These are phyloP conservation scores for Pythium biforme DNA, from an alignment of 352 stramenopile species.

Conservation along the genomic window DNA sequence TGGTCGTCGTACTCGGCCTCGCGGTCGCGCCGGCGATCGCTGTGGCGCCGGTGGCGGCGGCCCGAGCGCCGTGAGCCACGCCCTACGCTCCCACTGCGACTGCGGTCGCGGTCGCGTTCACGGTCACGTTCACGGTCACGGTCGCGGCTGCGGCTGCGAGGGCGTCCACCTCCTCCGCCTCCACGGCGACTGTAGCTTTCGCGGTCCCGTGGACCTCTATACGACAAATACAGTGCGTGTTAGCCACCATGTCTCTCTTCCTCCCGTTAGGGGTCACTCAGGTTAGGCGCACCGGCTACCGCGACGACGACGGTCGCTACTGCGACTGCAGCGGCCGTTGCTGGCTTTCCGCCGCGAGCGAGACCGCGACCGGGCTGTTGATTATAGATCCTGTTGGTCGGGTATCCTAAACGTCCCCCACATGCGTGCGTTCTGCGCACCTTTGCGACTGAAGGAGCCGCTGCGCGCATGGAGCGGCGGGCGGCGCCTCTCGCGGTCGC, in stretches of 20 bases:
- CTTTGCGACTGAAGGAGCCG: constrained; percentile 8
- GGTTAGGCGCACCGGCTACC: constrained; percentile 6
- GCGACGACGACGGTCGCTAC: constrained; percentile 9
- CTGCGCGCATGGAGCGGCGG: constrained; percentile 4
- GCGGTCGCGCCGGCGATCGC: constrained; percentile 1
- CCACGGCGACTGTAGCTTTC: constrained; percentile 14
- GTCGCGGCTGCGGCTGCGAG: neutral
- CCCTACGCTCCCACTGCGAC: constrained; percentile 5
- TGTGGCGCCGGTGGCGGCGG: constrained; percentile 14
- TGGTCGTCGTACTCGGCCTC: constrained; percentile 34
- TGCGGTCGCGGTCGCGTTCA: constrained; percentile 25
- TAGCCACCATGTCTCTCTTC: neutral
- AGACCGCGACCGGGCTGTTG: constrained; percentile 14
- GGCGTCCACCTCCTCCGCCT: too few relatives aligned
- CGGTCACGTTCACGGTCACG: neutral
- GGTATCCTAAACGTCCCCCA: too few relatives aligned
- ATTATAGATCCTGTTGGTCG: too few relatives aligned
- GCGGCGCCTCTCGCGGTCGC: constrained; percentile 7
- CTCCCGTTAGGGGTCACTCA: neutral
- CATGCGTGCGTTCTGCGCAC: neutral
- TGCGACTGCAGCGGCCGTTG: constrained; percentile 5
- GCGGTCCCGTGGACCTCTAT: constrained; percentile 3
- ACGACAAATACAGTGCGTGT: neutral
- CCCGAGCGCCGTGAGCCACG: constrained; percentile 11
- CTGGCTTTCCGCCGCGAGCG: constrained; percentile 16